These are phyloP conservation scores for Monosporascus sp. DNA, from an alignment of 2,329 filamentous ascomycete species.

Conservation along the genomic window DNA sequence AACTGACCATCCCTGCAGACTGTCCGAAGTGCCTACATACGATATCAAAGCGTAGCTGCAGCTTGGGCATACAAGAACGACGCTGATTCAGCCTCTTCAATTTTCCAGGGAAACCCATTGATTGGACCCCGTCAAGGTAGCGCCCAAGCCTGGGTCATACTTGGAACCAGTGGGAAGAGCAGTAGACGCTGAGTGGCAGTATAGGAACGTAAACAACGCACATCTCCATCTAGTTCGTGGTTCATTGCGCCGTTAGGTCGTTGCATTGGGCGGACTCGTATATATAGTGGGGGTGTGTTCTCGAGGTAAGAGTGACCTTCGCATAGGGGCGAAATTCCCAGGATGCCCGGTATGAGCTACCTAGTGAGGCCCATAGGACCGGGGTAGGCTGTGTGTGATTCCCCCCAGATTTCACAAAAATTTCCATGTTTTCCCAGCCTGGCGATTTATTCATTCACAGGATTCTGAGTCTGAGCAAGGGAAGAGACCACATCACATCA, in stretches of 20 bases:
- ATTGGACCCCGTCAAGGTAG: conserved; percentile 1
- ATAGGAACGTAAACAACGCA: conserved; percentile 21
- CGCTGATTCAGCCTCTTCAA: conserved; percentile 19
- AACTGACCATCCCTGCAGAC: neutral
- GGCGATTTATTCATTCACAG: conserved; percentile 18
- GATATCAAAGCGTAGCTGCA: too few relatives aligned
- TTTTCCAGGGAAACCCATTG: conserved; percentile 6
- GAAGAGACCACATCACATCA: conserved; percentile 23
- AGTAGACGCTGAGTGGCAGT: conserved; percentile 14
- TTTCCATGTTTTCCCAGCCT: conserved; percentile 22
- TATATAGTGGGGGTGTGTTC: neutral
- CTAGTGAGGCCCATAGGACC: conserved; percentile 11
- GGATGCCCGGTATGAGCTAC: neutral
- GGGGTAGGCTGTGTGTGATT: conserved; percentile 2
- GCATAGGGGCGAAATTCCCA: neutral
- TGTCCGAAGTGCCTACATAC: too few relatives aligned
- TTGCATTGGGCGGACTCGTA: neutral
- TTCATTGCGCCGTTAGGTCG: conserved; percentile 6
- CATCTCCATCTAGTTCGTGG: conserved; percentile 16
- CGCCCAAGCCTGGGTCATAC: neutral
- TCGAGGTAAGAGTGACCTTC: conserved; percentile 4
- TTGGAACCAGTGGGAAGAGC: conserved; percentile 9
- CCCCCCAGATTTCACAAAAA: conserved; percentile 27
- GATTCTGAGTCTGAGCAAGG: neutral
- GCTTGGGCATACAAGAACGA: neutral